Conservation (phyloP, 2,329 filamentous ascomycete species). For the Pestalotiopsis sp. region DNA sequence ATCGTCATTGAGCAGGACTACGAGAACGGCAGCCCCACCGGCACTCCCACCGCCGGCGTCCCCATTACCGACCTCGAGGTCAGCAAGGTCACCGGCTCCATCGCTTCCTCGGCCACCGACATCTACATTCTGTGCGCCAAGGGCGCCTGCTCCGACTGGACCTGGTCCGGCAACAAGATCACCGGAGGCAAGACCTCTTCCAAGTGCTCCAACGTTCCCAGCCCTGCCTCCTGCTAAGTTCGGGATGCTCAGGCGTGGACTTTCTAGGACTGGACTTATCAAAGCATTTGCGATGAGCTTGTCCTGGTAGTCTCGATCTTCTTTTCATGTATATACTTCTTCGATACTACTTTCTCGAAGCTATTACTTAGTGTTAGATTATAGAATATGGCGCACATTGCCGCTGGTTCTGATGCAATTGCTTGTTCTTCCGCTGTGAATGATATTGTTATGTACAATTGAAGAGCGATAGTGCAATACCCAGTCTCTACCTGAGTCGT, state of each 20-base stretch:
- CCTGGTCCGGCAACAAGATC: conserved; percentile 36
- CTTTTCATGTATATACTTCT: not conserved
- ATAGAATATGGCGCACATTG: not conserved
- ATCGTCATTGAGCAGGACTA: conserved; percentile 64
- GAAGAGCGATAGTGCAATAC: too few species aligned
- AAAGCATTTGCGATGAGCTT: not conserved
- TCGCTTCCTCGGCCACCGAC: conserved; percentile 26
- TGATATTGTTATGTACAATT: too few species aligned
- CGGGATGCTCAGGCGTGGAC: not conserved
- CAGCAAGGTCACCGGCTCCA: conserved; percentile 41
- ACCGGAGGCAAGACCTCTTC: conserved; percentile 48
- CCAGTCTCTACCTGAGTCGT: too few species aligned
- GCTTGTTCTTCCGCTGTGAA: too few species aligned
- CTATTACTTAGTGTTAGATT: not conserved
- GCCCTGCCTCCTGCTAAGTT: conserved; percentile 24
- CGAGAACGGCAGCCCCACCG: conserved; percentile 38
- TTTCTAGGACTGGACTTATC: not conserved
- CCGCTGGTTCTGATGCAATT: too few species aligned
- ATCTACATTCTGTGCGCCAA: conserved; percentile 41
- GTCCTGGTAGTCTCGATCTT: not conserved
- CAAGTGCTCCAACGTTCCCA: conserved; percentile 58
- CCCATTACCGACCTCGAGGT: conserved; percentile 45
- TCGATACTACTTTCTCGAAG: not conserved
- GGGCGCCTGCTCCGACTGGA: conserved; percentile 38
- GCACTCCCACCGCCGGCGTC: conserved; percentile 47